These are phyloP conservation scores for Gnomoniopsis sp. DNA, from an alignment of 2,329 filamentous ascomycete species.

Conservation along the genomic window DNA sequence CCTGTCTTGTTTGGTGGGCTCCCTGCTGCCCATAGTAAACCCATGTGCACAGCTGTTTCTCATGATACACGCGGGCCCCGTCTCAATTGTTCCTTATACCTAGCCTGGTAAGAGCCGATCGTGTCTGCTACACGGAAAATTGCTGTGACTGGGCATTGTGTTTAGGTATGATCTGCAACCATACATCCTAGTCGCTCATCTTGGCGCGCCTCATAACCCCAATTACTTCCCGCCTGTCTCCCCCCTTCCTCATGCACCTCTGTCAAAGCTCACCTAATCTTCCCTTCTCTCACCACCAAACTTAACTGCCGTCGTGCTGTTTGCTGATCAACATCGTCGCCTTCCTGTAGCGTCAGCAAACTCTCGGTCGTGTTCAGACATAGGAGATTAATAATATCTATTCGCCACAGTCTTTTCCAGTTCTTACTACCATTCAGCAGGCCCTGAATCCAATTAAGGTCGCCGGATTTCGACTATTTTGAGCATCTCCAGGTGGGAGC, in stretches of 20 bases:
- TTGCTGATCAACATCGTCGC: slow-evolving; percentile 18
- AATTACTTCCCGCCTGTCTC: slow-evolving; percentile 22
- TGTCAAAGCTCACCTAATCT: slow-evolving; percentile 21
- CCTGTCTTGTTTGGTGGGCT: slow-evolving; percentile 10
- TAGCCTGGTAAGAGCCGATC: slow-evolving; percentile 7
- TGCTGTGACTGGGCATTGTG: slow-evolving; percentile 33
- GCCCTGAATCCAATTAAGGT: slow-evolving; percentile 45
- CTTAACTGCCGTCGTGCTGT: slow-evolving; percentile 17
- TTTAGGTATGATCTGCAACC: slow-evolving; percentile 41
- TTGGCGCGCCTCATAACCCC: slow-evolving; percentile 34
- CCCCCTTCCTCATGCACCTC: slow-evolving; percentile 20
- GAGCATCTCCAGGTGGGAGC: neutral
- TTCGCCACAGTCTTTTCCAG: slow-evolving; percentile 24
- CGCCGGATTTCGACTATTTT: slow-evolving; percentile 12
- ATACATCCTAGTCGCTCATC: slow-evolving; percentile 34
- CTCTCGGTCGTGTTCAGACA: slow-evolving; percentile 5
- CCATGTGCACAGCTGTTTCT: slow-evolving; percentile 5
- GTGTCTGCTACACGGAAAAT: slow-evolving; percentile 20
- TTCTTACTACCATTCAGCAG: slow-evolving; percentile 44
- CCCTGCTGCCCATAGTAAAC: neutral
- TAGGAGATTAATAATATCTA: slow-evolving; percentile 4
- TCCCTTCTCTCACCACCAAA: slow-evolving; percentile 9
- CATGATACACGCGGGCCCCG: slow-evolving; percentile 6
- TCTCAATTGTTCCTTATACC: slow-evolving; percentile 7
- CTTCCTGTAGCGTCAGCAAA: slow-evolving; percentile 14